Percentiles rank a stretch among this genome's conserved stretches.
phyloP scores from a whole-genome alignment of 1,284 basidiomycete genomes.

The Rhodofomes roseus region DNA sequence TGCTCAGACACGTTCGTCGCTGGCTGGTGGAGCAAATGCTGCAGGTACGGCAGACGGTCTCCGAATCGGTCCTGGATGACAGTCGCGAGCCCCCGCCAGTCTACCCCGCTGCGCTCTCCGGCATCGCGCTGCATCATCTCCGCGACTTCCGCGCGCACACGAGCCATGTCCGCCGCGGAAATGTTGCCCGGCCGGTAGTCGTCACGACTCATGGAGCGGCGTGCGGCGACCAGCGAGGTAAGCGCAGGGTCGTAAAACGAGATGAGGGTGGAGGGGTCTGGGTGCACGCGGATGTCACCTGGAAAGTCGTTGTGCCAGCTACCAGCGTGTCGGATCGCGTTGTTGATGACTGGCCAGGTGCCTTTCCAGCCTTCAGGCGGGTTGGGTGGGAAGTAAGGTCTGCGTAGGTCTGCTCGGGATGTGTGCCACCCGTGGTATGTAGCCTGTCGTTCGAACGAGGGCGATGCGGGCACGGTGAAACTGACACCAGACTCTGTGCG shows the following conservation, averaged over 20 bases:
- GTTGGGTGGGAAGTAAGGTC: neutral
- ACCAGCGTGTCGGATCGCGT: neutral
- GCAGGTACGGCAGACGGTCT: neutral
- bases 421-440: neutral
- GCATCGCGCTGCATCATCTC: neutral
- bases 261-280: neutral
- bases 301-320: constrained; percentile 1
- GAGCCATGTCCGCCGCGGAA: neutral
- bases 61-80: neutral
- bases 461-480: neutral
- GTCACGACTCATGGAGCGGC: neutral
- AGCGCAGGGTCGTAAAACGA: neutral
- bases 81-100: neutral
- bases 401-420: neutral
- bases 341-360: neutral
- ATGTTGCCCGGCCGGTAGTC: neutral
- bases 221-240: neutral
- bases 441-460: neutral
- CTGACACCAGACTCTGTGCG: neutral
- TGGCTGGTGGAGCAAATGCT: neutral
- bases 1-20: neutral
- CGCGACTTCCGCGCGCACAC: neutral
- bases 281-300: neutral
- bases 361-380: neutral
- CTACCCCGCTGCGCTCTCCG: neutral